Base-by-base conservation (phyloP, 495 filamentous ascomycete genomes). In the Penicillium subrubescens region DNA sequence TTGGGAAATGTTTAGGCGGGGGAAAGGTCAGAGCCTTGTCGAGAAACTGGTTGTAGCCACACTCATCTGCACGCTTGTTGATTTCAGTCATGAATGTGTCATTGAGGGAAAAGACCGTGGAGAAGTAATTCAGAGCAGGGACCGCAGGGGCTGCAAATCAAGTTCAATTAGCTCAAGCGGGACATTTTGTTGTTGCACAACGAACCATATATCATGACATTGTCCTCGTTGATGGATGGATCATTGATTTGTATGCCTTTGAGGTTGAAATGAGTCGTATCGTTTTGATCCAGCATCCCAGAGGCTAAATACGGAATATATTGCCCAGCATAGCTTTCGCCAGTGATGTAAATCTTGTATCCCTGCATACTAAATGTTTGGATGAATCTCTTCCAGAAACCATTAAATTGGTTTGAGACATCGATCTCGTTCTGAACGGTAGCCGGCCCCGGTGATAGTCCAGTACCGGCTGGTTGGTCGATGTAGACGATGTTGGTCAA, bases 221-320 rank as follows among this genome's bases (percentile, higher is more conserved):
- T 75, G 52, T 82, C 78, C 15, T 80, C 75, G 39, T 82, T 84
- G 39, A 89, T 86, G 3, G 81, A 82, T 0, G 90, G 91, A 67
- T 92, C 89, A 73, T 92, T 88, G 63, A 93, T 86, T 71, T 88
- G 79, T 57, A 91, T 83, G 2, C 86, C 87, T n/a, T 83, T 77
- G 12, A 93, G 71, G 67, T 92, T 81, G 71, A 86, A 92, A 69
- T 92, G 89, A 2, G 69, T 79, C 2, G 75, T 87, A 69, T 95
- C 83, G 19, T 92, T 86, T 46, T 79, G 80, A 60, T 91, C 84
- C 67, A 94, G 77, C 81, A 95, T 90, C 10, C 87, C 88, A 66
- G 85, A 83, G 1, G 90, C 87, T 54, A 96, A 89, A 69, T 94
- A 96, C 0, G 92, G 90, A 41, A 92, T 87, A 66, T 94, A 96